Percentiles rank a stretch among this genome's conserved stretches.
These are phyloP conservation scores for Sherardia arvensis DNA, from an alignment of 257 asterid species.

Conservation along the genomic window DNA sequence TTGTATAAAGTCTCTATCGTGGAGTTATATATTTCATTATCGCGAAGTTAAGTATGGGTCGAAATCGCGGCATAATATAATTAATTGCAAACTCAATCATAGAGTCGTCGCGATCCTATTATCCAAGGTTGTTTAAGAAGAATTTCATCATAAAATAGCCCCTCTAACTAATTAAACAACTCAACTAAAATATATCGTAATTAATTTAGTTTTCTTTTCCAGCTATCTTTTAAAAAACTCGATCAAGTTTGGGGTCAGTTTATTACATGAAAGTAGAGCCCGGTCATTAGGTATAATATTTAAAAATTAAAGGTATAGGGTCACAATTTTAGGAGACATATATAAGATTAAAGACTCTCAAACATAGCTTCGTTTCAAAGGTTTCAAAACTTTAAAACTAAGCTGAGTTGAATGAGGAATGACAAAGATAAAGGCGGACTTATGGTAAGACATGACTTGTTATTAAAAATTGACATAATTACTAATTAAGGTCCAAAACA, in stretches of 20 bases:
- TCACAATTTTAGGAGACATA: neutral
- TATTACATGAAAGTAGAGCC: too few relatives aligned
- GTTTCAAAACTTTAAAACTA: too few relatives aligned
- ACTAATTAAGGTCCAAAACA: too few relatives aligned
- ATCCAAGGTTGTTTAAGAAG: neutral
- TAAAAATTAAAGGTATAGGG: neutral
- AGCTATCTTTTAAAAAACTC: too few relatives aligned
- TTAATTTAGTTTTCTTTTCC: too few relatives aligned
- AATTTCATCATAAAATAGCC: neutral
- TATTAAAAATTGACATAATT: too few relatives aligned
- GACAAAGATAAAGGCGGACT: too few relatives aligned
- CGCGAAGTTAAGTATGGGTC: neutral
- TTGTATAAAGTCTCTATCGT: neutral
- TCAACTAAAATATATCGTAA: too few relatives aligned
- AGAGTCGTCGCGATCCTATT: neutral
- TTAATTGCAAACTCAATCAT: neutral
- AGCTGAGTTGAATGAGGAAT: too few relatives aligned
- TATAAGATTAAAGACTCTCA: neutral
- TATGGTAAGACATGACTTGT: too few relatives aligned
- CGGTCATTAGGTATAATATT: neutral
- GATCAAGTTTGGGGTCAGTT: too few relatives aligned
- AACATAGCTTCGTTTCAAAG: neutral
- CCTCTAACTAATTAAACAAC: too few relatives aligned
- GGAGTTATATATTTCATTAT: neutral
- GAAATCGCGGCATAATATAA: neutral